Base-by-base conservation (phyloP, 495 filamentous ascomycete genomes). In the Aspergillus nanangensis region DNA sequence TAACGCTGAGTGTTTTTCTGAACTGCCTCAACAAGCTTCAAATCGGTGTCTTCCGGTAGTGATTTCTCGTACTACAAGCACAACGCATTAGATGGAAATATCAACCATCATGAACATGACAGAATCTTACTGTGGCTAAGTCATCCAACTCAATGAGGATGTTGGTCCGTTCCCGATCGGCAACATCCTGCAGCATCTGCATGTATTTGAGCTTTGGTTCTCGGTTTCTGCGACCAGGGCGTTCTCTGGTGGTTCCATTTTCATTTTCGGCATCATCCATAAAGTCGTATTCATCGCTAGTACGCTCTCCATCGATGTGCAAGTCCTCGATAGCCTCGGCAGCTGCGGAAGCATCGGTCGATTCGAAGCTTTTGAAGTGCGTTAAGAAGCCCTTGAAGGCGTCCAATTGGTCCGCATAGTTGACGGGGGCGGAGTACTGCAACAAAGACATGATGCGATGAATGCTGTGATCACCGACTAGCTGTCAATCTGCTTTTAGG, bases 221-320 rank as follows among this genome's bases (percentile, higher is more conserved):
- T 46, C 62, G 62, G 56, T 55, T 66, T 53, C 57, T 62, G 52
- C 57, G 57, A 35, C 63, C 63, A 39, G 56, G 56, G 62, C 54
- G 62, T 48, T 53, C 65, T 50, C 61, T 72, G 66, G 52, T 73
- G 52, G 52, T 70, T 57, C 55, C 67, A 41, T 48, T 64, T 48
- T 52, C 75, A 36, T 79, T 80, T 46, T 86, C 84, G 37, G 80
- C 81, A 66, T 96, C 86, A 56, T 95, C 87, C 86, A 95, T 88
- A 66, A 95, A 88, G 58, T 95, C 90, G 58, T 96, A 91, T 55
- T 95, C 90, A 59, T 96, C 90, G 67, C 87, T 91, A n/a, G 84
- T 77, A 53, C 84, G 82, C 70, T 91, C 86, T 45, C 84, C 90
- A 65, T 92, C 85, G 52, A 98, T 85, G 61, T 88, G 84, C 57